Percentiles rank a stretch among this genome's conserved stretches.
Evolutionary conservation across 2,329 filamentous ascomycete genomes (phyloP).

Genomic region (Alternaria hordeiaustralica): DNA sequence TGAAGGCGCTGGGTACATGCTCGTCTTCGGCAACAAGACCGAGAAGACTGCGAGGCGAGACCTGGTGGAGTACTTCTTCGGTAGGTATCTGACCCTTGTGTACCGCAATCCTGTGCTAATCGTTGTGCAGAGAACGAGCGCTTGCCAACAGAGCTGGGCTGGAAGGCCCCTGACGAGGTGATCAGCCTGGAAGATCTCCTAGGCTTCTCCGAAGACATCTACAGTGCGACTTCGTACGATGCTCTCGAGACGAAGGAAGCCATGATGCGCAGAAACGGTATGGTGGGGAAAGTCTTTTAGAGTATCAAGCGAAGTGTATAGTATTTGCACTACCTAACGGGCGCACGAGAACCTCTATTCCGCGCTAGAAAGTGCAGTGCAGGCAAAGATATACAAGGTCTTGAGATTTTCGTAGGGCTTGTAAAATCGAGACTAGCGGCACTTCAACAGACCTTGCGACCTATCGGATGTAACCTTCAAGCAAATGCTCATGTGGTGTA

Average conservation of each 20-base stretch:
- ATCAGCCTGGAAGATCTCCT: neutral
- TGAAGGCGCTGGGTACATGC: slow-evolving; percentile 1
- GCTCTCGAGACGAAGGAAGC: neutral
- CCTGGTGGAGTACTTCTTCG: neutral
- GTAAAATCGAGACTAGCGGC: too few species aligned
- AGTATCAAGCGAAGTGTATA: too few species aligned
- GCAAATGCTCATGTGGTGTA: too few species aligned
- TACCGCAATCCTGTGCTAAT: neutral
- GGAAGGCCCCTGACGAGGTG: neutral
- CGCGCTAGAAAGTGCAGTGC: neutral
- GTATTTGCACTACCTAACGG: too few species aligned
- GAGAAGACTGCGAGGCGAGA: neutral
- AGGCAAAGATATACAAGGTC: too few species aligned
- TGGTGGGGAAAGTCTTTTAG: neutral
- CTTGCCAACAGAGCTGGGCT: neutral
- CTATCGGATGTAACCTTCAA: too few species aligned
- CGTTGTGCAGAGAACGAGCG: neutral
- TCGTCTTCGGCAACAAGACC: slow-evolving; percentile 4
- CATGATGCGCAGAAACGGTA: neutral
- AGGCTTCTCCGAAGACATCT: neutral
- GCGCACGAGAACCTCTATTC: too few species aligned
- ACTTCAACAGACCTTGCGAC: too few species aligned
- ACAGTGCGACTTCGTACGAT: neutral
- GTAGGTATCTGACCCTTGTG: neutral
- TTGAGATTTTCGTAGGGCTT: too few species aligned